Evolutionary conservation across 495 filamentous ascomycete genomes (phyloP).

Genomic region (Haplographium delicatum): DNA sequence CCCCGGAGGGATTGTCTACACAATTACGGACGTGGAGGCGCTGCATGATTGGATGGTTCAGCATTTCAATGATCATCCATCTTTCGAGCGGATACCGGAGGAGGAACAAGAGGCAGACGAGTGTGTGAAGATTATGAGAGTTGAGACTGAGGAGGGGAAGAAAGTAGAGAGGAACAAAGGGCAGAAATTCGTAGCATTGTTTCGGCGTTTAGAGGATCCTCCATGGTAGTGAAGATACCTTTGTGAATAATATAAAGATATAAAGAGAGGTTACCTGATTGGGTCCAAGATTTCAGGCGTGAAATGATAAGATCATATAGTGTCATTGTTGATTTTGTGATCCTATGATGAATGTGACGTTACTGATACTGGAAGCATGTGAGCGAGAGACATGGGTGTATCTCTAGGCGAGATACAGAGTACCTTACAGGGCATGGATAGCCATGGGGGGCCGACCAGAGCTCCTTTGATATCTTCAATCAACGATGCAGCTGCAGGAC

Average conservation of each 20-base stretch:
- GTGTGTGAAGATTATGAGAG: slow-evolving; percentile 75
- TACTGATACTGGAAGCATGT: no score
- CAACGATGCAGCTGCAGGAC: slow-evolving; percentile 23
- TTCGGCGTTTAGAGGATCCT: slow-evolving; percentile 57
- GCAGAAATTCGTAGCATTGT: slow-evolving; percentile 81
- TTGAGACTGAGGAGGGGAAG: slow-evolving; percentile 93
- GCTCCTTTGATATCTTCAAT: no score
- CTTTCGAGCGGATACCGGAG: slow-evolving; percentile 59
- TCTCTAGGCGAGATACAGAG: no score
- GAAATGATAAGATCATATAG: no score
- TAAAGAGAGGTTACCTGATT: no score
- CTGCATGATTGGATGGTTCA: slow-evolving; percentile 87
- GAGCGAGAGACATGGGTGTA: no score
- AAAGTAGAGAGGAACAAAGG: slow-evolving; percentile 91
- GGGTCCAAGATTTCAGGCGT: no score
- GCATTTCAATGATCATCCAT: slow-evolving; percentile 69
- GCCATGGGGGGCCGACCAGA: no score
- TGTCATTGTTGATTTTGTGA: no score
- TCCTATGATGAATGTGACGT: no score
- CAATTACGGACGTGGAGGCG: slow-evolving; percentile 95
- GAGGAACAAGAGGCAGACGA: slow-evolving; percentile 66
- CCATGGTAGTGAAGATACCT: slow-evolving; percentile 23
- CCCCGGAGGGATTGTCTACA: slow-evolving; percentile 84
- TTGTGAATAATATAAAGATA: no score
- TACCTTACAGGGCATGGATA: no score